These are phyloP conservation scores for Aureobasidium namibiae DNA, from an alignment of 2,329 filamentous ascomycete species.

Conservation along the genomic window DNA sequence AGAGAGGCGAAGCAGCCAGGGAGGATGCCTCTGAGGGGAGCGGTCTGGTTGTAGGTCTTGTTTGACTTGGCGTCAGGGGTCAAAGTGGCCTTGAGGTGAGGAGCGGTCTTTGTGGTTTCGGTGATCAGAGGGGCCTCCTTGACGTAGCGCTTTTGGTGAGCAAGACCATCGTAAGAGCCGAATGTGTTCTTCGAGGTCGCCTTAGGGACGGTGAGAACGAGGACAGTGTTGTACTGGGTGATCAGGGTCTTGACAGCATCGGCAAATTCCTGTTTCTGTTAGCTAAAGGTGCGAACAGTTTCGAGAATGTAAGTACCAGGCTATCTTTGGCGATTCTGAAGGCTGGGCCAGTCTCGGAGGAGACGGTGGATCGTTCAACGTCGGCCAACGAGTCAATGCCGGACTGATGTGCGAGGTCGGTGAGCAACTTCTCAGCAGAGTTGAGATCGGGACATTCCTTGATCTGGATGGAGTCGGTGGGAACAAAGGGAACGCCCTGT, in stretches of 20 bases:
- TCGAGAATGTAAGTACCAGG: neutral
- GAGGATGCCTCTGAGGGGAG: conserved; percentile 44
- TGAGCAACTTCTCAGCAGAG: conserved; percentile 21
- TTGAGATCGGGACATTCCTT: conserved; percentile 16
- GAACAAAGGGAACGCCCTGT: neutral
- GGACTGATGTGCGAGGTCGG: conserved; percentile 24
- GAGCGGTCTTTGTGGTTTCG: conserved; percentile 9
- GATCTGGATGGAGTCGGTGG: neutral
- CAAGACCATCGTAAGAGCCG: conserved; percentile 26
- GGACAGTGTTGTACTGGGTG: conserved; percentile 16
- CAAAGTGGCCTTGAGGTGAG: conserved; percentile 10
- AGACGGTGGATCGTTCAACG: neutral
- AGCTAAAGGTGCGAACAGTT: neutral
- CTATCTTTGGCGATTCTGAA: conserved; percentile 1
- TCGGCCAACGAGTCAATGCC: conserved; percentile 10
- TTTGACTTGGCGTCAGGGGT: conserved; percentile 1
- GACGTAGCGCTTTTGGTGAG: conserved; percentile 20
- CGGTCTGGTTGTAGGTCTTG: conserved; percentile 23
- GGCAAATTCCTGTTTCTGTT: neutral
- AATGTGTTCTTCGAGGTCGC: conserved; percentile 20
- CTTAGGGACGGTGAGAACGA: conserved; percentile 16
- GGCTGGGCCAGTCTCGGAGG: neutral
- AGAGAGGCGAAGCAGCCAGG: conserved; percentile 68
- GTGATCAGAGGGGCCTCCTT: conserved; percentile 18
- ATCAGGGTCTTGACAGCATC: neutral